Percentiles rank a stretch among this genome's conserved stretches.
Evolutionary conservation across 1,139 yeast species (phyloP).

Genomic region (Nakaseomyces uthaithaninus): DNA sequence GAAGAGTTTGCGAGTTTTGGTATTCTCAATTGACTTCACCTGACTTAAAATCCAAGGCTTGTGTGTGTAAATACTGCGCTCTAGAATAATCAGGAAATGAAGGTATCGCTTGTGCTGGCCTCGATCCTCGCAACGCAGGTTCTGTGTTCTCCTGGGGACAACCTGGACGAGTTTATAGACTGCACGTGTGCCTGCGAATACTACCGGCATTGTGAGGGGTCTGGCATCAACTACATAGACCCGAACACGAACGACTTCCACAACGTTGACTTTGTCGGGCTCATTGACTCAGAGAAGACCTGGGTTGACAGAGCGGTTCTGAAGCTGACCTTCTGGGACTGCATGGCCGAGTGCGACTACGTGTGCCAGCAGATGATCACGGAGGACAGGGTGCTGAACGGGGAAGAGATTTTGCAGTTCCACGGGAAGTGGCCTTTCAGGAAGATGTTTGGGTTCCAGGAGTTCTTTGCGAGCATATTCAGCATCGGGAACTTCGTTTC

Average conservation of each 20-base stretch:
- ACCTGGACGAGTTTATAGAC: slow-evolving; percentile 55
- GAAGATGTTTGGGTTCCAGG: slow-evolving; percentile 72
- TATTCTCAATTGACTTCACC: too few relatives aligned
- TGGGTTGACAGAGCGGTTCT: slow-evolving; percentile 28
- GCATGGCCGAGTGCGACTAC: slow-evolving; percentile 81
- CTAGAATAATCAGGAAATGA: neutral
- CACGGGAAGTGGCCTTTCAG: slow-evolving; percentile 97
- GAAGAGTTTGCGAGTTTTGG: too few relatives aligned
- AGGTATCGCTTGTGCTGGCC: neutral
- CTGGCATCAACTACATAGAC: slow-evolving; percentile 18
- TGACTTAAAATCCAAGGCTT: too few relatives aligned
- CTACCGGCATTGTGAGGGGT: slow-evolving; percentile 30
- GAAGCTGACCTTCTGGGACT: slow-evolving; percentile 61
- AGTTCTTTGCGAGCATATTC: slow-evolving; percentile 71
- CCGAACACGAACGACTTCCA: slow-evolving; percentile 28
- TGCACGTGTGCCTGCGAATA: slow-evolving; percentile 56
- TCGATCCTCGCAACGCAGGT: neutral
- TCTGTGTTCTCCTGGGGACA: slow-evolving; percentile 69
- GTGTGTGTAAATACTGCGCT: neutral
- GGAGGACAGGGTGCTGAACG: slow-evolving; percentile 37
- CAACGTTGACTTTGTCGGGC: slow-evolving; percentile 29
- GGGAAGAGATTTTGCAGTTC: slow-evolving; percentile 62
- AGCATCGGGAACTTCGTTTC: slow-evolving; percentile 74
- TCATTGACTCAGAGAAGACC: slow-evolving; percentile 1
- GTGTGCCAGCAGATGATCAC: slow-evolving; percentile 79